phyloP scores from a whole-genome alignment of 75 land plant species.

The Pinus albicaulis region DNA sequence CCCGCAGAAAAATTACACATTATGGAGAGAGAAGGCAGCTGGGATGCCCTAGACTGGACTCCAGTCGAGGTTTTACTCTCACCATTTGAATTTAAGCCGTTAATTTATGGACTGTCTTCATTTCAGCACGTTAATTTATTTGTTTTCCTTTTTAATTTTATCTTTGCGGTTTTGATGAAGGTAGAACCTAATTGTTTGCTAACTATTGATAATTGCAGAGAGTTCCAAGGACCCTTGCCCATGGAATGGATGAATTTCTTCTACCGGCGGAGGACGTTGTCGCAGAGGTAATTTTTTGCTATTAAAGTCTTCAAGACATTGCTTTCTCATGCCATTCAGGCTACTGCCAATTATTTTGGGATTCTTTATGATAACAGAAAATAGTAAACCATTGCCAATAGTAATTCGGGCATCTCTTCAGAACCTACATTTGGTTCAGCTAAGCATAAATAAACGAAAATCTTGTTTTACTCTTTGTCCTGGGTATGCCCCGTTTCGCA shows the following conservation, averaged over 20 bases:
- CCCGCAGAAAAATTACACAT: not conserved
- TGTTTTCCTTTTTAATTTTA: not conserved
- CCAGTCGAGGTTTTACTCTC: slow-evolving; percentile 33
- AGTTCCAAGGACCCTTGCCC: slow-evolving; percentile 31
- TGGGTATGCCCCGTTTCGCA: too few species aligned
- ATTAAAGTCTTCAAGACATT: not conserved
- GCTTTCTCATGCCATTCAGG: too few species aligned
- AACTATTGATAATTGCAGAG: slow-evolving; percentile 19
- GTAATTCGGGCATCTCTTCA: too few species aligned
- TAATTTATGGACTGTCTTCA: not conserved
- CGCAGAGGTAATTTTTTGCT: slow-evolving; percentile 35
- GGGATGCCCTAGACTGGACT: slow-evolving; percentile 68
- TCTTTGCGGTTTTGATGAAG: not conserved
- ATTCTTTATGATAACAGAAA: too few species aligned
- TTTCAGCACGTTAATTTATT: not conserved
- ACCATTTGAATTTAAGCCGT: not conserved
- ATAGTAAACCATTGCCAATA: too few species aligned
- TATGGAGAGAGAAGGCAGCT: slow-evolving; percentile 33
- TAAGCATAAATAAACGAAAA: too few species aligned
- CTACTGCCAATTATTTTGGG: too few species aligned
- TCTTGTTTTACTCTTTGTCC: too few species aligned
- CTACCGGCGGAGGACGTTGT: slow-evolving; percentile 55
- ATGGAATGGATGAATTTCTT: slow-evolving; percentile 37
- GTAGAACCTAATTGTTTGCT: not conserved
- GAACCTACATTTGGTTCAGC: too few species aligned